Conservation (phyloP, 2,329 filamentous ascomycete genomes). For the Penicillium sp. region DNA sequence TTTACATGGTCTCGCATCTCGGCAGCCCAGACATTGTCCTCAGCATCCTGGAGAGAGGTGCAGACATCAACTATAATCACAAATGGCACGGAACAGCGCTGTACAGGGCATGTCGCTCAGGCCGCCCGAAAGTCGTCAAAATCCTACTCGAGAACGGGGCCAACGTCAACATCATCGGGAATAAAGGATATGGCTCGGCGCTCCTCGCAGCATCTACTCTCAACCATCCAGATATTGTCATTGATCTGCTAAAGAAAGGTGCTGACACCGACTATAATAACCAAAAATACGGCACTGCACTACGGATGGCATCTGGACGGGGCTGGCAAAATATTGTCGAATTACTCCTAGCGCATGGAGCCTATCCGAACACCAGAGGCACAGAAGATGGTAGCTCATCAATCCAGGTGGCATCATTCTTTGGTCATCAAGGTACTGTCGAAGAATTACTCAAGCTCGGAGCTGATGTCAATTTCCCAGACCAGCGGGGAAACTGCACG, state of each 20-base stretch:
- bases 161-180: neutral
- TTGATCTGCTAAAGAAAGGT: neutral
- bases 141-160: neutral
- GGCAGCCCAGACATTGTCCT: neutral
- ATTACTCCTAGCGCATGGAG: neutral
- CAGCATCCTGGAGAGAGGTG: neutral
- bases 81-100: neutral
- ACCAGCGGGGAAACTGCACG: neutral
- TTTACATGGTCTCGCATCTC: neutral
- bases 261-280: neutral
- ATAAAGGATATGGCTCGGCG: neutral
- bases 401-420: neutral
- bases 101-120: neutral
- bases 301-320: neutral
- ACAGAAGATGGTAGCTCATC: neutral
- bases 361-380: neutral
- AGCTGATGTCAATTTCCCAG: neutral
- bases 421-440: neutral
- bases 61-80: neutral
- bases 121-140: neutral
- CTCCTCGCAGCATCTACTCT: neutral
- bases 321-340: neutral
- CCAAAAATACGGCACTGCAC: neutral
- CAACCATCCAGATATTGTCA: neutral
- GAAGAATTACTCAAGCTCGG: neutral